These are phyloP conservation scores for Tricholoma furcatifolium DNA, from an alignment of 768 basidiomycete genomes.

Conservation along the genomic window DNA sequence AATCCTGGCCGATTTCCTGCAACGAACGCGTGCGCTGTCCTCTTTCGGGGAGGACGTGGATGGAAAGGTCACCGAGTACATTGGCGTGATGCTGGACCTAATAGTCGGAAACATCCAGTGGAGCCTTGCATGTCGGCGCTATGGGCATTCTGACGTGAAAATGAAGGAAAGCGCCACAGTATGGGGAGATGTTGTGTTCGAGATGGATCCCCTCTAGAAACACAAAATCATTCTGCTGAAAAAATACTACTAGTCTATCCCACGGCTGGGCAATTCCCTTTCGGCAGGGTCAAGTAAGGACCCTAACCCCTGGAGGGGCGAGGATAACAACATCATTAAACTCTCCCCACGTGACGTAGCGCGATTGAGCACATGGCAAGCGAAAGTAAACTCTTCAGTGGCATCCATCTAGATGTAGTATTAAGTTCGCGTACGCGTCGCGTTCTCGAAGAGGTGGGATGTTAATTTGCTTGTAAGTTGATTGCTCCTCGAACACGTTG, in stretches of 20 bases:
- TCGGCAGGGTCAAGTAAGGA: too few species aligned
- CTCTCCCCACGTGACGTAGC: too few species aligned
- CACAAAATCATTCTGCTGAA: too few species aligned
- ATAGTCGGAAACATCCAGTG: slow-evolving; percentile 11
- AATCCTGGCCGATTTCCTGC: not conserved
- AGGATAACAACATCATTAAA: too few species aligned
- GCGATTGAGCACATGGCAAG: too few species aligned
- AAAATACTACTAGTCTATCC: too few species aligned
- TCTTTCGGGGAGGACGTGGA: slow-evolving; percentile 4
- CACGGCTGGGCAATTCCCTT: too few species aligned
- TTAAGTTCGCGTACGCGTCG: not conserved
- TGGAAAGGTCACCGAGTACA: not conserved
- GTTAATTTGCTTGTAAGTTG: not conserved
- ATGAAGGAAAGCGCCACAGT: not conserved
- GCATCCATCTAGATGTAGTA: not conserved
- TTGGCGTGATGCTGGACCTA: slow-evolving; percentile 4
- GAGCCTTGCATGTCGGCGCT: slow-evolving; percentile 6
- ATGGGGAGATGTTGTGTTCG: slow-evolving; percentile 6
- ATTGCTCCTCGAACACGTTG: too few species aligned
- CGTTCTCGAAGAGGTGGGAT: not conserved
- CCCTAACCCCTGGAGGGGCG: too few species aligned
- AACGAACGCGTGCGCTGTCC: not conserved
- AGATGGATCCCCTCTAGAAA: slow-evolving; percentile 6
- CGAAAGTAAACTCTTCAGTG: too few species aligned
- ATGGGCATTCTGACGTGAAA: slow-evolving; percentile 3